Evolutionary conservation across 441 rosid genomes (phyloP), one percentile per base, ranked within the genome.

Genomic region (Isatis lusitanica): DNA sequence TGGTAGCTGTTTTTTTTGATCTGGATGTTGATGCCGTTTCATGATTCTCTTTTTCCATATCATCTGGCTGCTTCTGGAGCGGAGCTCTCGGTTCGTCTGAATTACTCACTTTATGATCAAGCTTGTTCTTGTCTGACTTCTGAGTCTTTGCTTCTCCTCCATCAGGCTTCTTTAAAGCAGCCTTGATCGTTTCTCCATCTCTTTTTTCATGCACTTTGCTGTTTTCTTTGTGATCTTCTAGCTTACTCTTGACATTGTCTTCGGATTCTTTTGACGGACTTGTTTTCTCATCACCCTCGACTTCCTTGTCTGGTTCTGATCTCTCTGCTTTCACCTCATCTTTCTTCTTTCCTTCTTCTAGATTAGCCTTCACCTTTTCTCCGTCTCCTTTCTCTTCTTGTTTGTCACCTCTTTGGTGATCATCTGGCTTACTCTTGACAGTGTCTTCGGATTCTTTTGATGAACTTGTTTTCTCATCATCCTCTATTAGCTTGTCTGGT

Each of bases 81-180:
- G 3, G 36, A 17, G 62, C n/a, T 35, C 3, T 62, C 1, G 36
- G 21, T 21, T 56, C 62, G 44, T 56, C 69, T 2, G 69, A 36
- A 28, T 46, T 52, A 15, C 66, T 55, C 57, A 53, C 71, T 12
- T 39, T 70, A 44, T 70, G 70, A 33, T 38, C 15, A 40, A 53
- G 26, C 52, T 63, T 70, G 0, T 2, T 46, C 10, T 76, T 77
- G 5, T 65, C 58, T 66, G 51, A 9, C 36, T 71, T 71, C 11
- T 21, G n/a, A 66, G 38, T 66, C 58, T 66, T 65, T 58, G 26
- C 58, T 59, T 66, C 63, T 65, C 33, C 68, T 11, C 0, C 73
- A 59, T 44, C 73, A 52, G 44, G 42, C 57, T 65, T 65, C 51
- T 53, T 46, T 56, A 44, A n/a, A 31, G 40, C 15, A 57, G 12